Evolutionary conservation across 768 basidiomycete genomes (phyloP).

Genomic region (Podaxis sp.): DNA sequence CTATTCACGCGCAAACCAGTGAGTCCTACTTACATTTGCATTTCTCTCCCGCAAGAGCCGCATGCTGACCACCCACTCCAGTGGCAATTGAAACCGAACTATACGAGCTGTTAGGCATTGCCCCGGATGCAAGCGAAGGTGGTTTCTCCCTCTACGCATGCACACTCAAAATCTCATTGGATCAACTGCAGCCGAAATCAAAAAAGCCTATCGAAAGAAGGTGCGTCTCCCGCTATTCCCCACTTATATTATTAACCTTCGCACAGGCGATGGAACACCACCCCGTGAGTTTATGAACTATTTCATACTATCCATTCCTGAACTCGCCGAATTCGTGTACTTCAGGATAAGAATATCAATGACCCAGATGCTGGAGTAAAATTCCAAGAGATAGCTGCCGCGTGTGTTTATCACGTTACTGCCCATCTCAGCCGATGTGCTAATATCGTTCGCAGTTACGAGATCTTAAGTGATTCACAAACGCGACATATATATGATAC

Average conservation of each 20-base stretch:
- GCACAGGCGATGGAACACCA: conserved; percentile 82
- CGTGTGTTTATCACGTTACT: conserved; percentile 47
- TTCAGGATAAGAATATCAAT: conserved; percentile 72
- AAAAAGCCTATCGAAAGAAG: conserved; percentile 93
- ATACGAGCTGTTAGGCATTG: conserved; percentile 83
- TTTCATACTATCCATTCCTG: background rate
- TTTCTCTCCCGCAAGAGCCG: background rate
- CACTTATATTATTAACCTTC: conserved; percentile 12
- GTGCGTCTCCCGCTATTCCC: conserved; percentile 36
- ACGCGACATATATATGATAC: conserved; percentile 70
- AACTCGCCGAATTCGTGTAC: conserved; percentile 3
- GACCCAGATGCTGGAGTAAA: conserved; percentile 79
- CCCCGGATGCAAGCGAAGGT: conserved; percentile 73
- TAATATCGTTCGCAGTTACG: conserved; percentile 54
- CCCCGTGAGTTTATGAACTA: conserved; percentile 48
- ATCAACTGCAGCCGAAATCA: conserved; percentile 67
- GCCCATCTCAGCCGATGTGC: conserved; percentile 4
- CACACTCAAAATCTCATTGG: conserved; percentile 17
- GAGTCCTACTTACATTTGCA: background rate
- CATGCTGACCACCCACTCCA: conserved; percentile 21
- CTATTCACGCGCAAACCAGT: conserved; percentile 3
- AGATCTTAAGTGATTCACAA: conserved; percentile 72
- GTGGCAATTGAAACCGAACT: conserved; percentile 78
- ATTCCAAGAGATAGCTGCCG: conserved; percentile 88
- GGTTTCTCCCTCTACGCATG: conserved; percentile 11